Evolutionary conservation across 2,329 filamentous ascomycete species (phyloP), one percentile per base, ranked within the genome.

Genomic region (Plenodomus lindquistii): DNA sequence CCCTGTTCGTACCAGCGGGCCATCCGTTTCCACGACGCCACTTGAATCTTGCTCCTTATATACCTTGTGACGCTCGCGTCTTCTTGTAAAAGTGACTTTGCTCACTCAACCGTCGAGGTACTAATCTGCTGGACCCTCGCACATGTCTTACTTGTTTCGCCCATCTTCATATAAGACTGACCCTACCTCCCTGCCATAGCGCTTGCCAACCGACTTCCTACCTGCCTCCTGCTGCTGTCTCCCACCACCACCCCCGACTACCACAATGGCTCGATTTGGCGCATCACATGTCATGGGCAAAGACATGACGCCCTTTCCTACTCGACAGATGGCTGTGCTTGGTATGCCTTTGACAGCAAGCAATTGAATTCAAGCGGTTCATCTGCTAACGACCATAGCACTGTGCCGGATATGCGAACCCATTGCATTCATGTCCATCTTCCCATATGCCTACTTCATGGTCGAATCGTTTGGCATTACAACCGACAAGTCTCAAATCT

Each of bases 351-450:
- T 17, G 27, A 18, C 21, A 6, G 9, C 27, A 37, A 37, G 10
- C 35, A 37, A 9, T 20, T 6, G 4, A 37, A 4, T 18, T 17
- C 7, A 4, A 20, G 3, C 9, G 31, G 36, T 21, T 22, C n/a
- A 27, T 17, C 24, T 39, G 40, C 46, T 48, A 36, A 54, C 48
- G 20, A 27, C 43, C 16, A 5, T 55, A 95, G 92, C 91, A 38
- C 81, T 96, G 67, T 96, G 92, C 76, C 87, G 94, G 68, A 93
- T 99, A 78, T 97, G 91, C 79, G 94, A 99, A 72, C 94, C 94
- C 43, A 97, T 99, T 73, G 94, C 94, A 5, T 97, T 99, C 80
- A 97, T 97, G 91, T 97, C 92, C 44, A 97, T 97, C 62, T 97
- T 99, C 71, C 94, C 94, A 1, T 99, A 97, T 74, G 91, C 96